Percentiles rank a stretch among this genome's conserved stretches.
phyloP scores from a whole-genome alignment of 2,329 filamentous ascomycete genomes.

The Trichoderma simmonsii region DNA sequence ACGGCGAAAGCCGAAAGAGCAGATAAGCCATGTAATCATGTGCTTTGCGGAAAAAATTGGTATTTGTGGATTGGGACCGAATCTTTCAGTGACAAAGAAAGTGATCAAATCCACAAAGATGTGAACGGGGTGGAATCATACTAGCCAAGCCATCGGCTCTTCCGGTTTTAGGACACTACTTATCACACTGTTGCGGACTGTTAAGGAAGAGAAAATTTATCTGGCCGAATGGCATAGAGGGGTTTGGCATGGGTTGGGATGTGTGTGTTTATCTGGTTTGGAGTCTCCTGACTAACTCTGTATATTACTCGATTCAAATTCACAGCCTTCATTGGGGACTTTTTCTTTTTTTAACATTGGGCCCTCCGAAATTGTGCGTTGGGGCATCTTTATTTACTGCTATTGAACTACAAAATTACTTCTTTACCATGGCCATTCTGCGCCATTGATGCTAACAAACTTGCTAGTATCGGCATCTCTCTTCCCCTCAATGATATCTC shows the following conservation, averaged over 20 bases:
- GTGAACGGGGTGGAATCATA: neutral
- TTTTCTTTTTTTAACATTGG: neutral
- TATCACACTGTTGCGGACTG: neutral
- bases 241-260: neutral
- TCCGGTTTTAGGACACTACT: neutral
- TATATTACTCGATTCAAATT: slow-evolving; percentile 6
- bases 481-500: slow-evolving; percentile 20
- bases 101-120: neutral
- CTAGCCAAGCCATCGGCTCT: neutral
- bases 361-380: too few species aligned
- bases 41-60: neutral
- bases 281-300: slow-evolving; percentile 3
- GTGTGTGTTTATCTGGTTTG: neutral
- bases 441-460: slow-evolving; percentile 5
- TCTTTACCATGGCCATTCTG: neutral
- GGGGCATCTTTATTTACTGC: neutral
- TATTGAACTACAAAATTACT: neutral
- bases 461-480: slow-evolving; percentile 20
- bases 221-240: neutral
- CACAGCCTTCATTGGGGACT: neutral
- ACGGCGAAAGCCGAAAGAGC: slow-evolving; percentile 57
- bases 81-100: neutral
- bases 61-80: neutral
- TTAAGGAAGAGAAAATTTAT: neutral
- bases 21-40: slow-evolving; percentile 19